These are phyloP conservation scores for Dryas drummondii DNA, from an alignment of 306 rosid species.

Conservation along the genomic window DNA sequence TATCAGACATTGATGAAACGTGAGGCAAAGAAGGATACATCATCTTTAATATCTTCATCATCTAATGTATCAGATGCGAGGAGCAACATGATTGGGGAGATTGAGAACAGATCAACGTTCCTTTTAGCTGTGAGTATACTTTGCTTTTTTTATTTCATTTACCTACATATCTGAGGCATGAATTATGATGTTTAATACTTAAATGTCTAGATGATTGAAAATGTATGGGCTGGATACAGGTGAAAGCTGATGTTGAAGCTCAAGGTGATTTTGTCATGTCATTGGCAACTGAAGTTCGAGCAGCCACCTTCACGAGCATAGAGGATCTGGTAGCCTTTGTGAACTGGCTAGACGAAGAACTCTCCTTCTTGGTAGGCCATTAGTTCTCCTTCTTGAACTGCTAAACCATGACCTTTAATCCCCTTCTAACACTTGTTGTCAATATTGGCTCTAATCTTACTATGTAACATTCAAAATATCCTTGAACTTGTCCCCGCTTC, in stretches of 20 bases:
- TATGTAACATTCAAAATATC: not conserved
- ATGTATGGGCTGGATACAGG: constrained; percentile 36
- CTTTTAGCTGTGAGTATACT: constrained; percentile 75
- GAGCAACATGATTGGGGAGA: constrained; percentile 98
- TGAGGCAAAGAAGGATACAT: constrained; percentile 88
- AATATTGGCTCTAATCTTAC: not conserved
- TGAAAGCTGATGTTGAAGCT: constrained; percentile 94
- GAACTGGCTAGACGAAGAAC: constrained; percentile 98
- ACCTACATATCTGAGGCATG: constrained; percentile 1
- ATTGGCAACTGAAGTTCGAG: constrained; percentile 92
- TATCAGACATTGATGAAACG: constrained; percentile 95
- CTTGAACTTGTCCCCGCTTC: not conserved
- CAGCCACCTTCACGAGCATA: constrained; percentile 69
- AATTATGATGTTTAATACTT: not conserved
- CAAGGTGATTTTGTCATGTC: constrained; percentile 94
- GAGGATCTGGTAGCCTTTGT: constrained; percentile 84
- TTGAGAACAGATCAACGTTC: constrained; percentile 86
- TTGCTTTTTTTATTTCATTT: constrained; percentile 7
- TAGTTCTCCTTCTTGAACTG: not conserved
- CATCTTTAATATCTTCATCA: constrained; percentile 60
- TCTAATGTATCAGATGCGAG: constrained; percentile 75
- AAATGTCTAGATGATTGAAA: not conserved
- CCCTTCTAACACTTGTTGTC: not conserved
- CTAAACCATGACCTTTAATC: constrained; percentile 2
- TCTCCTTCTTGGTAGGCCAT: constrained; percentile 56